Evolutionary conservation across 164 flowering plant species (phyloP).

Genomic region (Macadamia integrifolia): DNA sequence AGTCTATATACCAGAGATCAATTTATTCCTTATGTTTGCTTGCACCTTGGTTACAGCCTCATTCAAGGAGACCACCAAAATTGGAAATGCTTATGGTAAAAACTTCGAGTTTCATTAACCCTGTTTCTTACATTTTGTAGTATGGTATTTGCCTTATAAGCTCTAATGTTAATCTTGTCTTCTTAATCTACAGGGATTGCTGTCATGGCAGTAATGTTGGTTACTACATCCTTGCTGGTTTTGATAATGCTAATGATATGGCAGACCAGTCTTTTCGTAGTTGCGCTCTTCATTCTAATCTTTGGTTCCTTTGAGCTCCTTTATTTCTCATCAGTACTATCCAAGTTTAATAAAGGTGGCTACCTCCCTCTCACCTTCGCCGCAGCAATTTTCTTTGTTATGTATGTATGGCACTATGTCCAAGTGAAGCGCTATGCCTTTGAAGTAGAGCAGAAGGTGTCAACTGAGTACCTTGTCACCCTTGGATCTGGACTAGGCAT

Average conservation of each 20-base stretch:
- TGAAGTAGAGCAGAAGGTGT: constrained; percentile 19
- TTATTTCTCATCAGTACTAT: constrained; percentile 22
- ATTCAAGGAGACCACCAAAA: constrained; percentile 20
- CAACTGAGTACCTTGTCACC: constrained; percentile 10
- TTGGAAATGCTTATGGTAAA: constrained; percentile 25
- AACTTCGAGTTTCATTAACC: background rate
- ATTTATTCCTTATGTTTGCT: constrained; percentile 23
- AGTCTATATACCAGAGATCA: constrained; percentile 25
- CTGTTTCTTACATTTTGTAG: background rate
- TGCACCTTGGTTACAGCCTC: constrained; percentile 15
- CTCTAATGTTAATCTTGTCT: background rate
- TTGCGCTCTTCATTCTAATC: constrained; percentile 7
- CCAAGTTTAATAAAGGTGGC: constrained; percentile 24
- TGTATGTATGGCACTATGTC: constrained; percentile 28
- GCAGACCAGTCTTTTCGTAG: constrained; percentile 14
- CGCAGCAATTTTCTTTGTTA: constrained; percentile 9
- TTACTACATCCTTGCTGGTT: constrained; percentile 16
- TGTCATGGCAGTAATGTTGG: constrained; percentile 21
- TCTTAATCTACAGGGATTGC: constrained; percentile 20
- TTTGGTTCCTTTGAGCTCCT: constrained; percentile 21
- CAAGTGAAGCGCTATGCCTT: constrained; percentile 14
- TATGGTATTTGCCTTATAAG: background rate
- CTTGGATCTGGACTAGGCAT: constrained; percentile 12
- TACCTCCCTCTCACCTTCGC: constrained; percentile 27
- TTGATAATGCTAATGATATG: constrained; percentile 24